These are phyloP conservation scores for Cercospora citrullina DNA, from an alignment of 2,329 filamentous ascomycete species.

Conservation along the genomic window DNA sequence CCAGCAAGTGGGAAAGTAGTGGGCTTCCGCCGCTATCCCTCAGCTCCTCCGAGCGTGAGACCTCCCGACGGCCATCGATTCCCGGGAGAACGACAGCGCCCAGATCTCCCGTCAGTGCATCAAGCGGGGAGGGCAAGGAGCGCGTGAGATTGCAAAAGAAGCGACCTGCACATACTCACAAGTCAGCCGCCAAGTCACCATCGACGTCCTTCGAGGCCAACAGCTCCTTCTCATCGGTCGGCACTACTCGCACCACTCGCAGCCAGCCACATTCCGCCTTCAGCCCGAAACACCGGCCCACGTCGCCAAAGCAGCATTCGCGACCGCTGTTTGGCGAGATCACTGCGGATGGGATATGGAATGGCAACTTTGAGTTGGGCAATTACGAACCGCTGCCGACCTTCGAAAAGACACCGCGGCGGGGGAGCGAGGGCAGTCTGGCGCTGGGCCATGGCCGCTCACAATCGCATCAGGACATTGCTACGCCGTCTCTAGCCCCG, in stretches of 20 bases:
- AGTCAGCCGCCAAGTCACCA: slow-evolving; percentile 32
- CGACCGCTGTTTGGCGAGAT: slow-evolving; percentile 75
- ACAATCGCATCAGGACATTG: slow-evolving; percentile 51
- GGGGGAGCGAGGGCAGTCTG: slow-evolving; percentile 72
- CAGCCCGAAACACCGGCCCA: slow-evolving; percentile 26
- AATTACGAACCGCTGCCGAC: slow-evolving; percentile 33
- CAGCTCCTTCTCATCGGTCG: slow-evolving; percentile 33
- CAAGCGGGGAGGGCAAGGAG: slow-evolving; percentile 27
- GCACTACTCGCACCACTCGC: slow-evolving; percentile 25
- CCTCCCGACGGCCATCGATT: slow-evolving; percentile 28
- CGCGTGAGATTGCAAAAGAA: slow-evolving; percentile 36
- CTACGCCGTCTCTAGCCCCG: slow-evolving; percentile 24
- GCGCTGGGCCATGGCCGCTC: slow-evolving; percentile 55
- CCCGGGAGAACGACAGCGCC: slow-evolving; percentile 26
- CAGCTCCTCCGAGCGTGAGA: slow-evolving; percentile 30
- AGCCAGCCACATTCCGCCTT: slow-evolving; percentile 35
- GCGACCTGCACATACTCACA: slow-evolving; percentile 28
- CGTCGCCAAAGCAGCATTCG: slow-evolving; percentile 25
- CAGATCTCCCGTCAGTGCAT: slow-evolving; percentile 31
- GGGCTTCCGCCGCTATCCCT: slow-evolving; percentile 25
- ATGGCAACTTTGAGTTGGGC: slow-evolving; percentile 36
- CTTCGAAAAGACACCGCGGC: slow-evolving; percentile 42
- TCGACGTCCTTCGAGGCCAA: slow-evolving; percentile 33
- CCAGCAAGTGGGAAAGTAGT: slow-evolving; percentile 68
- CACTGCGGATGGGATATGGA: slow-evolving; percentile 58